A percentile compares a stretch with the other conserved stretches of the same genome.
Evolutionary conservation across 2,329 filamentous ascomycete species (phyloP).

Genomic region (Geosmithia flava): DNA sequence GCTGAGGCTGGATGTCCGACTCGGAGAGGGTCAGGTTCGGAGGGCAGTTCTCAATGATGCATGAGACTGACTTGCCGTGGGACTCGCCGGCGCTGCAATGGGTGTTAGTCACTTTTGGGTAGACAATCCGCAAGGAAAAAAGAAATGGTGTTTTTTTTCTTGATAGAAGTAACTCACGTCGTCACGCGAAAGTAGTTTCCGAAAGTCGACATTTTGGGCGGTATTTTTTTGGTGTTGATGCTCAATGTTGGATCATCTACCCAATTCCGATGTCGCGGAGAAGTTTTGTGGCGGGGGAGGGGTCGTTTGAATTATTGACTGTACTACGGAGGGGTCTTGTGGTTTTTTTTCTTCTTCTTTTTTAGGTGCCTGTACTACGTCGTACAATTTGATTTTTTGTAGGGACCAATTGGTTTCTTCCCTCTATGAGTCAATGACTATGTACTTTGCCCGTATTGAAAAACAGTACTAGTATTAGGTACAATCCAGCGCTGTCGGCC

Average conservation of each 20-base stretch:
- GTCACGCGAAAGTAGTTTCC: slow-evolving; percentile 72
- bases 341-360: neutral
- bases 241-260: slow-evolving; percentile 1
- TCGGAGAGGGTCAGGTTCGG: slow-evolving; percentile 80
- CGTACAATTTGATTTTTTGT: too few relatives aligned
- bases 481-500: too few relatives aligned
- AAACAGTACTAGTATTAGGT: too few relatives aligned
- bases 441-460: too few relatives aligned
- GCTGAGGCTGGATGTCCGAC: slow-evolving; percentile 83
- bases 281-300: slow-evolving; percentile 1
- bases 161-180: slow-evolving; percentile 47
- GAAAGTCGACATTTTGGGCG: slow-evolving; percentile 70
- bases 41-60: slow-evolving; percentile 87
- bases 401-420: too few relatives aligned
- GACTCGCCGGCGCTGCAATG: slow-evolving; percentile 41
- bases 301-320: too few relatives aligned
- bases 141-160: too few relatives aligned
- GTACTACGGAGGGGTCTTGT: too few relatives aligned
- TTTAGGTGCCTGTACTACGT: neutral
- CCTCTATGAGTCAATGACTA: too few relatives aligned
- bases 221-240: neutral
- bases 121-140: neutral
- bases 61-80: slow-evolving; percentile 85
- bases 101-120: neutral
- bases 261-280: slow-evolving; percentile 4